Evolutionary conservation across 2,329 filamentous ascomycete genomes (phyloP).

Genomic region (Ilyonectria destructans): DNA sequence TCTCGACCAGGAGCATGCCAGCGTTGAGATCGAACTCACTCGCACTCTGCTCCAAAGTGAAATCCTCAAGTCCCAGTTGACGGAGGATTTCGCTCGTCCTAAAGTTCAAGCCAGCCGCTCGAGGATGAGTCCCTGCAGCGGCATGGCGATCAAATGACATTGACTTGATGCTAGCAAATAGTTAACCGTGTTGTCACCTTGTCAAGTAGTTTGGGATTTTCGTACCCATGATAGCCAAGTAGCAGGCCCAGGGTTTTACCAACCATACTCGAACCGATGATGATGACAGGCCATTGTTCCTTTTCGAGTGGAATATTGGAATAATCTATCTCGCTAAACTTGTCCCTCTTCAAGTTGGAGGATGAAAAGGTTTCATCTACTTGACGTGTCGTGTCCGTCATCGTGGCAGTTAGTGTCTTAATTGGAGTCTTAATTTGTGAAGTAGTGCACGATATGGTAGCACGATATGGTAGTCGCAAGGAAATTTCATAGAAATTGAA

Average conservation of each 20-base stretch:
- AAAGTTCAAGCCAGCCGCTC: slow-evolving; percentile 18
- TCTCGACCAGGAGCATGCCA: slow-evolving; percentile 8
- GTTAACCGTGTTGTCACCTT: not conserved
- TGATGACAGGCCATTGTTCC: slow-evolving; percentile 18
- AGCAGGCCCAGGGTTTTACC: slow-evolving; percentile 12
- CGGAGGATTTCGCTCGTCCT: slow-evolving; percentile 16
- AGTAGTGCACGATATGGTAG: too few relatives aligned
- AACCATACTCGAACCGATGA: slow-evolving; percentile 19
- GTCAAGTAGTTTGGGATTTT: too few relatives aligned
- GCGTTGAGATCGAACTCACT: slow-evolving; percentile 13
- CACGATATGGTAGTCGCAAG: too few relatives aligned
- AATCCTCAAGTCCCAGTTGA: slow-evolving; percentile 1
- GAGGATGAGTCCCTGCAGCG: slow-evolving; percentile 11
- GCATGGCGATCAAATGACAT: slow-evolving; percentile 12
- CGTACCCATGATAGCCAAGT: slow-evolving; percentile 10
- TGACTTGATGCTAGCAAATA: not conserved
- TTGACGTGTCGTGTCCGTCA: not conserved
- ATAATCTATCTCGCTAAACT: not conserved
- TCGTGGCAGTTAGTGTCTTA: too few relatives aligned
- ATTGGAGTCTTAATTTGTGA: too few relatives aligned
- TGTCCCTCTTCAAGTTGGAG: too few relatives aligned
- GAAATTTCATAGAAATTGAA: too few relatives aligned
- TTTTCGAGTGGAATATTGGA: not conserved
- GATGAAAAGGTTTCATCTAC: slow-evolving; percentile 12
- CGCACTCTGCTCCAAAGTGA: slow-evolving; percentile 12